Evolutionary conservation across 192 early-diverging fungal species (phyloP).

Genomic region (Funneliformis mosseae): DNA sequence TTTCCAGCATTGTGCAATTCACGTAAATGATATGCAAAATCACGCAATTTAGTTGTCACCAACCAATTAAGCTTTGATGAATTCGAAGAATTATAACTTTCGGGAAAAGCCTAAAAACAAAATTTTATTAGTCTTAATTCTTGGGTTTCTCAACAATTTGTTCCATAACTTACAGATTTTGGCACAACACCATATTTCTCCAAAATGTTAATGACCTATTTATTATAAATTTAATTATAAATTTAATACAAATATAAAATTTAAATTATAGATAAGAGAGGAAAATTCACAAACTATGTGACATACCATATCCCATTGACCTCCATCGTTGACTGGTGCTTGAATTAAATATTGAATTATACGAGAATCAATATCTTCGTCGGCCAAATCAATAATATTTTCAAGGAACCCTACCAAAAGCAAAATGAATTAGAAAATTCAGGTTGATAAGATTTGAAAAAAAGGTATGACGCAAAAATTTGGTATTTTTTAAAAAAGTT

Average conservation of each 20-base stretch:
- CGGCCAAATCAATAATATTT: conserved; percentile 66
- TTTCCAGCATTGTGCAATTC: conserved; percentile 48
- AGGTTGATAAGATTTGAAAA: no score
- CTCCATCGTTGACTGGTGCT: conserved; percentile 70
- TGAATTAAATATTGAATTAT: conserved; percentile 70
- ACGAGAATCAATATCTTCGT: conserved; percentile 63
- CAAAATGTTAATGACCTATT: conserved; percentile 62
- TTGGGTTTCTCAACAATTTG: neutral
- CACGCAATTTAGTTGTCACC: conserved; percentile 67
- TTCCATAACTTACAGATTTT: conserved; percentile 42
- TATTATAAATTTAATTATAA: neutral
- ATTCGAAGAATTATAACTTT: conserved; percentile 64
- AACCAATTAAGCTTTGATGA: conserved; percentile 62
- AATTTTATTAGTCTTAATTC: neutral
- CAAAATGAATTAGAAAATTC: neutral
- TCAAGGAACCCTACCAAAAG: conserved; percentile 62
- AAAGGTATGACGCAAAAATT: no score
- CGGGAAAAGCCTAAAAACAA: conserved; percentile 52
- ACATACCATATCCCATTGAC: conserved; percentile 74
- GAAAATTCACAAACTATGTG: neutral
- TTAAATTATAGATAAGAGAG: neutral
- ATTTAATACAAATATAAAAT: neutral
- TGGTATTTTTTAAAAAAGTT: no score
- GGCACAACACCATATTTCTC: conserved; percentile 78
- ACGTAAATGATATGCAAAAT: conserved; percentile 67